Base-by-base conservation (phyloP, 1,284 basidiomycete genomes). In the Moniliophthora roreri region DNA sequence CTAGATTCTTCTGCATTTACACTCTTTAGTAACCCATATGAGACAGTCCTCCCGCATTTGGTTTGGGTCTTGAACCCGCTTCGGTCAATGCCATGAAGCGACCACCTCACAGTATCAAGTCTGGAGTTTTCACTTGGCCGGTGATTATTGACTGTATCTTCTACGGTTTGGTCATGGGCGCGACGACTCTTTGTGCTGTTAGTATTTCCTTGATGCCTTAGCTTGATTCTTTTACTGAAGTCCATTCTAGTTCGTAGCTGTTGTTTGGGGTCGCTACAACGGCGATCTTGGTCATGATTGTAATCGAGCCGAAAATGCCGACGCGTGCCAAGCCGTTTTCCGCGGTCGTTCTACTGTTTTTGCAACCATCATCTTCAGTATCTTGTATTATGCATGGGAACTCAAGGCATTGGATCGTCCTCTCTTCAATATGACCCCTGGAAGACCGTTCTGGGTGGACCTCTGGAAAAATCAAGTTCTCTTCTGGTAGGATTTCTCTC, bases 161-260 rank as follows among this genome's bases (percentile, higher is more conserved):
- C 35, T 89, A 89, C 67, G 87, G 87, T 2, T 61, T 85, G 48
- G 66, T 83, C 52, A 87, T 88, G 72, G 83, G 82, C 3, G 77
- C 72, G 1, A 40, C 37, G 4, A 52, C 41, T 44, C 21, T 52
- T 7, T 38, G 51, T 47, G 18, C 20, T 34, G 21, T 51, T 4
- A 10, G n/a, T 45, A 21, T 24, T 16, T 24, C 8, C 37, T 24
- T n/a, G 16, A 13, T 15, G 8, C 16, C 28, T 44, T 35, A 3
- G 4, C 16, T 28, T 45, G n/a, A 11, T 50, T 18, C 39, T 11
- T 6, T 8, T 21, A 32, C 23, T 18, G 18, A 18, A 28, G 35
- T n/a, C 13, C 40, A 13, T 8, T 41, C 40, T 20, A 48, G 53
- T 50, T 47, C 36, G 42, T 46, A 32, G 48, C 41, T 47, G 77